These are phyloP conservation scores for Ophiostoma sp. DNA, from an alignment of 2,329 filamentous ascomycete species.

Conservation along the genomic window DNA sequence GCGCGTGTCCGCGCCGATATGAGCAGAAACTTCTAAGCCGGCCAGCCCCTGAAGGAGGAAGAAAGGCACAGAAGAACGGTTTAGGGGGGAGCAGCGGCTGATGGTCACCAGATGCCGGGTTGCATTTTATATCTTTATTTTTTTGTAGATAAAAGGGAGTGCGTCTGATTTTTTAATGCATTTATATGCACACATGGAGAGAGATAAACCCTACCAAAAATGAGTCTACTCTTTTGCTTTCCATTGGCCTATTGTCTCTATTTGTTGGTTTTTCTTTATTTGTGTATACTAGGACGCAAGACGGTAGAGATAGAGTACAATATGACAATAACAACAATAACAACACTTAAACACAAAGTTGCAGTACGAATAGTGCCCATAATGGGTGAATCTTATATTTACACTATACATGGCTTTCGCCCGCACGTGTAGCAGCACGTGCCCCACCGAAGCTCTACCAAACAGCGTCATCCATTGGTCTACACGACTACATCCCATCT, in stretches of 20 bases:
- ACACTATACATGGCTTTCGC: neutral
- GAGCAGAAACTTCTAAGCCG: conserved; percentile 35
- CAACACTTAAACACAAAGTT: neutral
- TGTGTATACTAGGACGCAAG: no score
- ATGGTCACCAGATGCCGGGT: neutral
- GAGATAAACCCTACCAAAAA: neutral
- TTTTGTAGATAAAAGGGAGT: conserved; percentile 13
- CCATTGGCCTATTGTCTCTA: no score
- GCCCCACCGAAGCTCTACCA: neutral
- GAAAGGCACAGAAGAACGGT: neutral
- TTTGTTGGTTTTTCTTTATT: no score
- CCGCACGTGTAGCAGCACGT: neutral
- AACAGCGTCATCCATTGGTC: neutral
- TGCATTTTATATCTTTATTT: conserved; percentile 10
- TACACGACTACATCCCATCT: neutral
- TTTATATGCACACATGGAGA: conserved; percentile 6
- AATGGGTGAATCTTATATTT: neutral
- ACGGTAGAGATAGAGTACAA: no score
- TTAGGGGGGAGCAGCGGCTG: neutral
- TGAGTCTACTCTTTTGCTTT: no score
- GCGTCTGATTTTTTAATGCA: conserved; percentile 1
- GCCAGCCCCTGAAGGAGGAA: neutral
- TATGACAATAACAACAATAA: no score
- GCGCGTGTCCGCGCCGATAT: conserved; percentile 35
- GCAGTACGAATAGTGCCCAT: no score